Percentiles rank a stretch among this genome's conserved stretches.
These are phyloP conservation scores for Pleurotus ostreatus DNA, from an alignment of 768 basidiomycete species.

Conservation along the genomic window DNA sequence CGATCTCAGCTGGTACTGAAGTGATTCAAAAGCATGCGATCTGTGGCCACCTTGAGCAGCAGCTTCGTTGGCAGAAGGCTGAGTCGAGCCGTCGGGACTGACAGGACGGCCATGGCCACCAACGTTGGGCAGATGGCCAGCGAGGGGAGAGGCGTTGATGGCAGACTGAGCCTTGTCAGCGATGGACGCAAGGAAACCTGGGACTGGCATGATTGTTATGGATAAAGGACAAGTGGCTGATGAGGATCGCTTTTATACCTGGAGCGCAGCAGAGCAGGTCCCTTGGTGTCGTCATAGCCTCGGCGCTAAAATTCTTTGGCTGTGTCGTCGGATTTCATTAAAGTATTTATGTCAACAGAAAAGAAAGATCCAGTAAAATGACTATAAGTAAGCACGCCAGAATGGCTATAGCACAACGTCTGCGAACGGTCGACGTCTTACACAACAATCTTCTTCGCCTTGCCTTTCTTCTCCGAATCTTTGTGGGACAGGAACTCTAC, in stretches of 20 bases:
- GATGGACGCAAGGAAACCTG: constrained; percentile 60
- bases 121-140: constrained; percentile 42
- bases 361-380: neutral
- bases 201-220: constrained; percentile 45
- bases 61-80: constrained; percentile 40
- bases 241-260: neutral
- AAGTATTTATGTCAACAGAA: neutral
- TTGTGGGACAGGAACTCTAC: constrained; percentile 94
- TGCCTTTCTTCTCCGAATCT: constrained; percentile 93
- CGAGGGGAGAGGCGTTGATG: constrained; percentile 58
- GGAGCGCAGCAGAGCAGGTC: neutral
- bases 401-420: neutral
- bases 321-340: too few relatives aligned
- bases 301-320: too few relatives aligned
- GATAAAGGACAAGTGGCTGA: constrained; percentile 2
- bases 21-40: constrained; percentile 52
- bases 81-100: constrained; percentile 31
- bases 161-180: constrained; percentile 78
- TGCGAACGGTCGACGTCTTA: constrained; percentile 25
- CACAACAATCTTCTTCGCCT: constrained; percentile 75
- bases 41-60: constrained; percentile 40
- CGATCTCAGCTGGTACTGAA: constrained; percentile 70
- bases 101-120: constrained; percentile 25
- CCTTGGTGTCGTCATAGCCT: neutral
- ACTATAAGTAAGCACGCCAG: neutral